Base-by-base conservation (phyloP, 257 asterid species). In the Solanum medicagineum region DNA sequence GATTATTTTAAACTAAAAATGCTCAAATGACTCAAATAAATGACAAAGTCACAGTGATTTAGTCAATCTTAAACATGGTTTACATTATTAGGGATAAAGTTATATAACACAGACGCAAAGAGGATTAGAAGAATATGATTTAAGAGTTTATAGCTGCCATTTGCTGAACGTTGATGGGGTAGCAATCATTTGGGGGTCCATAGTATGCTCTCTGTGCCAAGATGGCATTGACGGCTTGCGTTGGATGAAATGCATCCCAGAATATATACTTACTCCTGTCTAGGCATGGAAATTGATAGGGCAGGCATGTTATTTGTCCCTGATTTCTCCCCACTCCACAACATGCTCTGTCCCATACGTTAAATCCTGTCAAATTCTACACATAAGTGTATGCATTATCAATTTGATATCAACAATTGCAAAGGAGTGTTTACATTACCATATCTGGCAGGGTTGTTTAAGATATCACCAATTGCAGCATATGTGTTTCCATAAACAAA, bases 191-290 rank as follows among this genome's bases (percentile, higher is more conserved):
- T 1, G 96, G 89, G 8, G 97, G 87, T 1, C 98, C 98, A 13
- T 93, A 85, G 36, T 89, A 94, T 13, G 96, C 97, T 91, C 97
- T 89, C 24, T 90, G 90, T 8, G 98, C 98, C 22, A 92, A 92
- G 5, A 94, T 86, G 1, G 95, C 93, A 75, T 91, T 87, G 7
- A 93, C 97, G 1, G 89, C 91, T 83, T 94, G 96, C 0, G 98
- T 94, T 0, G 99, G 96, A 87, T 95, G 99, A 71, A 93, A 93
- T 1, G 98, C 98, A 87, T 95, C 99, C 99, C 99, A 95, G 49
- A 94, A 95, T 6, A 95, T 89, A 36, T 92, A 95, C 80, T 91
- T 88, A 13, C 85, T 90, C 88, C 99, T 82, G 26, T 93, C 87
- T 1, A 74, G 5, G 75, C 98, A 94, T 1, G 99, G 98, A 13